A percentile compares a stretch with the other conserved stretches of the same genome.
These are phyloP conservation scores for Globisporangium emineosum DNA, from an alignment of 352 stramenopile species.

Conservation along the genomic window DNA sequence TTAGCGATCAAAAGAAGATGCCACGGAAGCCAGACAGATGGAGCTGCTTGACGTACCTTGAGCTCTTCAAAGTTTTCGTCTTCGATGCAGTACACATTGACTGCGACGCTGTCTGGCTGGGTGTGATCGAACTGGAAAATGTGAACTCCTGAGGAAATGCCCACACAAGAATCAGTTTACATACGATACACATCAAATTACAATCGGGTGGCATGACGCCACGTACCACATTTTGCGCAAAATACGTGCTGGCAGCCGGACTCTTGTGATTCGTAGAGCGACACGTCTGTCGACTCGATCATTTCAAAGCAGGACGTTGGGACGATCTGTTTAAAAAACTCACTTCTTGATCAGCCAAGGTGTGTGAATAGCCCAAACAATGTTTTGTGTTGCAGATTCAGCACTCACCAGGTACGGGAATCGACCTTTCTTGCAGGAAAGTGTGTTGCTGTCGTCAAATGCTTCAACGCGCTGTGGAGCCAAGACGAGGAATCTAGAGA, in stretches of 20 bases:
- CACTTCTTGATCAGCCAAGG: neutral
- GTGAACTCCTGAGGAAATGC: conserved; percentile 48
- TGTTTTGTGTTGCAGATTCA: neutral
- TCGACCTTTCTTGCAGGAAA: conserved; percentile 79
- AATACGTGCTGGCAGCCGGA: conserved; percentile 76
- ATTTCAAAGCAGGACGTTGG: conserved; percentile 80
- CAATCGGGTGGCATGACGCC: neutral
- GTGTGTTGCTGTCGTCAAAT: conserved; percentile 80
- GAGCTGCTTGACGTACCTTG: conserved; percentile 36
- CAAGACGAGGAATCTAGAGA: conserved; percentile 62
- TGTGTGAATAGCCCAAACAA: too few relatives aligned
- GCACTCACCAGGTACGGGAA: conserved; percentile 65
- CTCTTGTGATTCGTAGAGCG: conserved; percentile 68
- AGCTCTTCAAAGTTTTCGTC: conserved; percentile 81
- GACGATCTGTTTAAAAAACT: conserved; percentile 36
- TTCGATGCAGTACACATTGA: conserved; percentile 83
- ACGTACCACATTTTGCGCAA: conserved; percentile 70
- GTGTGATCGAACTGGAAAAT: conserved; percentile 84
- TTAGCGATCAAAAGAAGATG: neutral
- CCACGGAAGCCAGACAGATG: neutral
- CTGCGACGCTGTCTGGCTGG: conserved; percentile 60
- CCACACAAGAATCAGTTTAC: conserved; percentile 4
- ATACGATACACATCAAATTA: neutral
- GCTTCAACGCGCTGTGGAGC: conserved; percentile 73
- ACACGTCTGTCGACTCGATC: conserved; percentile 59